These are phyloP conservation scores for Dactylellina parvicollis DNA, from an alignment of 2,329 filamentous ascomycete species.

Conservation along the genomic window DNA sequence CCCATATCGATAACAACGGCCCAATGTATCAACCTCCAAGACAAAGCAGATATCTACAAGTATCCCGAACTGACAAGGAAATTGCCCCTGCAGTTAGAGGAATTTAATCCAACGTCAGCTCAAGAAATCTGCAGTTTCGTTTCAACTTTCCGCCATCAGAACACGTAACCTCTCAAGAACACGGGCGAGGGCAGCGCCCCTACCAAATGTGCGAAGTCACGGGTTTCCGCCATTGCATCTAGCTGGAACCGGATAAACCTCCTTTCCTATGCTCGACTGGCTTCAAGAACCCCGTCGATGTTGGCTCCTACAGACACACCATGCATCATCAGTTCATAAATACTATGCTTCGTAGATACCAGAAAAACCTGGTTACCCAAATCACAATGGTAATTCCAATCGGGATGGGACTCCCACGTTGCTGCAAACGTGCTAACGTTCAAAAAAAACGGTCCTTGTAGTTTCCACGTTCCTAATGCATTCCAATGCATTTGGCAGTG, in stretches of 20 bases:
- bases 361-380: constrained; percentile 11
- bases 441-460: background rate
- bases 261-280: background rate
- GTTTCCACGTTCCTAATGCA: constrained; percentile 32
- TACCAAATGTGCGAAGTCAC: constrained; percentile 30
- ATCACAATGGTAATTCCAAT: background rate
- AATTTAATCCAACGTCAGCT: constrained; percentile 18
- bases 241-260: constrained; percentile 35
- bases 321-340: background rate
- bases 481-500: background rate
- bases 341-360: background rate
- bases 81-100: constrained; percentile 19
- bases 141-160: constrained; percentile 3
- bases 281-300: constrained; percentile 4
- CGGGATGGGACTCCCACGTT: constrained; percentile 1
- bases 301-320: background rate
- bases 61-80: constrained; percentile 18
- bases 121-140: constrained; percentile 12
- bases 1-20: constrained; percentile 26
- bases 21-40: background rate
- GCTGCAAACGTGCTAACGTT: constrained; percentile 16
- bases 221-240: constrained; percentile 28
- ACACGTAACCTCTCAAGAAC: constrained; percentile 23
- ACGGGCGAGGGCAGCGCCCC: constrained; percentile 10
- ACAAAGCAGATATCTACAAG: background rate